A percentile compares a stretch with the other conserved stretches of the same genome.
phyloP scores from a whole-genome alignment of 2,329 filamentous ascomycete species.

The Magnaporthiopsis incrustans region DNA sequence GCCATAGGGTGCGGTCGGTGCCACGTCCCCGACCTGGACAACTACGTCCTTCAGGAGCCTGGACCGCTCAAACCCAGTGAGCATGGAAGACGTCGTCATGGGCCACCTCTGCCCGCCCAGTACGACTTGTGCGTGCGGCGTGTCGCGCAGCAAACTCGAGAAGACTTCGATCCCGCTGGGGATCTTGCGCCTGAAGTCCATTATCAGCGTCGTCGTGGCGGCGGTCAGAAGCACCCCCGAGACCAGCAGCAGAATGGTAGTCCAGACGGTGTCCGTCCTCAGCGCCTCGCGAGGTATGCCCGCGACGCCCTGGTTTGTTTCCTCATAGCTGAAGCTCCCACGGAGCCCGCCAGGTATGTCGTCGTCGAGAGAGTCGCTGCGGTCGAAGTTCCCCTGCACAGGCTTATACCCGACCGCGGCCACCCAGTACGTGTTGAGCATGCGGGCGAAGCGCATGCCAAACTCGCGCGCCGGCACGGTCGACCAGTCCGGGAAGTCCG shows the following conservation, averaged over 20 bases:
- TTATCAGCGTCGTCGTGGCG: neutral
- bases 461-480: neutral
- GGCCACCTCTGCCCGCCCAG: neutral
- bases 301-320: neutral
- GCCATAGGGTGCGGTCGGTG: neutral
- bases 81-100: neutral
- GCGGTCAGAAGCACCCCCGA: neutral
- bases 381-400: neutral
- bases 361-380: neutral
- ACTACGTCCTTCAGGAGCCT: neutral
- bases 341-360: neutral
- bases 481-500: neutral
- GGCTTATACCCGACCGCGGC: neutral
- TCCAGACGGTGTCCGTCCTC: neutral
- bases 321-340: neutral
- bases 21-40: neutral
- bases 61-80: neutral
- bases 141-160: neutral
- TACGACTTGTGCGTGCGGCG: neutral
- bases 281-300: neutral
- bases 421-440: constrained; percentile 9
- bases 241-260: neutral
- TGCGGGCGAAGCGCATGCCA: constrained; percentile 8
- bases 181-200: neutral
- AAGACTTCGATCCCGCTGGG: neutral